Evolutionary conservation across 257 asterid species (phyloP), one percentile per base, ranked within the genome.

Genomic region (Solanum dulcamara): DNA sequence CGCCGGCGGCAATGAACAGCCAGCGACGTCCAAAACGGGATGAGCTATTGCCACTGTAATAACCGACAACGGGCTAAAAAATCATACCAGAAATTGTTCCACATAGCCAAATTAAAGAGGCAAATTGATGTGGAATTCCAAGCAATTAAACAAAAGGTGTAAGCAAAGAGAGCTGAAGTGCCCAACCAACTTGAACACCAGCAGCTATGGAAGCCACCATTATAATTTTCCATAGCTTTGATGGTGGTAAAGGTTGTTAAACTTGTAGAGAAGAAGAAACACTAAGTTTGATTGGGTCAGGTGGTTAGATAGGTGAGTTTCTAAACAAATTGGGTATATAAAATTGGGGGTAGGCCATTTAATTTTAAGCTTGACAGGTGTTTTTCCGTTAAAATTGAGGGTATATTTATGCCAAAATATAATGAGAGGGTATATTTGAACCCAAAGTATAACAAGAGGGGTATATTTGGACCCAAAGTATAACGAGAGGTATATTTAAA

Each of bases 141-240:
- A 96, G 83, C 5, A 96, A 90, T 91, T 96, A 97, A 7, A 96
- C 97, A 84, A 94, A 94, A 1, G 99, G 99, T 3, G 99, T 96
- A 2, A 96, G 85, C 11, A 96, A 91, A 6, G 99, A 96, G 7
- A 96, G 94, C 84, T 96, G 99, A 6, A 96, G 87, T 11, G 99
- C 98, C 99, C 98, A 96, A 51, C 99, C 99, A 87, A 96, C 94
- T 57, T 96, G 98, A 11, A 95, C 89, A 10, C 99, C 99, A 60
- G 97, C 94, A 0, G n/a, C 99, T 33, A 94, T 95, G 48, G 94
- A 88, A 33, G 99, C 97, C 75, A 95, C 99, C 24, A 92, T 79
- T 17, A 92, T 71, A 30, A 92, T 81, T 30, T 88, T 89, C 13
- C 88, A 33, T 42, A 90, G 20, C 13, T 96, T 94, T 85, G 86